Base-by-base conservation (phyloP, 1,284 basidiomycete genomes). In the Mycosarcoma maydis region DNA sequence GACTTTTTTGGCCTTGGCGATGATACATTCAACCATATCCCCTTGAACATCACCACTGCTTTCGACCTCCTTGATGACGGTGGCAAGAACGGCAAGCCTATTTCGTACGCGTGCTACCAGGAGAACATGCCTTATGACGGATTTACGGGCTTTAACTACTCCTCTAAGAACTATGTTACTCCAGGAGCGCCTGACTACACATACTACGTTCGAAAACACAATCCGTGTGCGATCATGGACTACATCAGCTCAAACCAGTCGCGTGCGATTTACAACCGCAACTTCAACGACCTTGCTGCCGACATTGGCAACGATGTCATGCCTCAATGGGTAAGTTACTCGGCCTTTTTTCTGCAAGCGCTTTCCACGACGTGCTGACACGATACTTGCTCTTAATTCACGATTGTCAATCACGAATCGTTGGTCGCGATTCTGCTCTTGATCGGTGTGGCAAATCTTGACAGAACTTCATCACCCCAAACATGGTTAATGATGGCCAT, bases 391-490 rank as follows among this genome's bases (percentile, higher is more conserved):
- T n/a, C n/a, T n/a, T n/a, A n/a, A n/a, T n/a, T n/a, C n/a, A n/a
- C n/a, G n/a, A n/a, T n/a, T n/a, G n/a, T n/a, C n/a, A n/a, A n/a
- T n/a, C n/a, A n/a, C n/a, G n/a, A n/a, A n/a, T n/a, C n/a, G n/a
- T n/a, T n/a, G n/a, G n/a, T n/a, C n/a, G n/a, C n/a, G n/a, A n/a
- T n/a, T n/a, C n/a, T n/a, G n/a, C n/a, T n/a, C n/a, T n/a, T n/a
- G n/a, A n/a, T n/a, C n/a, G n/a, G n/a, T n/a, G n/a, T n/a, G n/a
- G n/a, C n/a, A n/a, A n/a, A n/a, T n/a, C n/a, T n/a, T n/a, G n/a
- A n/a, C n/a, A n/a, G n/a, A 77, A 83, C 26, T 89, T 87, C 74
- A 82, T 90, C 49, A 89, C 89, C 0, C 89, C 89, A n/a, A 89
- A 89, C 80, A 77, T 88, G 47, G 84, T 85, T 26, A 83, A 85